Evolutionary conservation across 2,329 filamentous ascomycete genomes (phyloP).

Genomic region (Colletotrichum limetticola): DNA sequence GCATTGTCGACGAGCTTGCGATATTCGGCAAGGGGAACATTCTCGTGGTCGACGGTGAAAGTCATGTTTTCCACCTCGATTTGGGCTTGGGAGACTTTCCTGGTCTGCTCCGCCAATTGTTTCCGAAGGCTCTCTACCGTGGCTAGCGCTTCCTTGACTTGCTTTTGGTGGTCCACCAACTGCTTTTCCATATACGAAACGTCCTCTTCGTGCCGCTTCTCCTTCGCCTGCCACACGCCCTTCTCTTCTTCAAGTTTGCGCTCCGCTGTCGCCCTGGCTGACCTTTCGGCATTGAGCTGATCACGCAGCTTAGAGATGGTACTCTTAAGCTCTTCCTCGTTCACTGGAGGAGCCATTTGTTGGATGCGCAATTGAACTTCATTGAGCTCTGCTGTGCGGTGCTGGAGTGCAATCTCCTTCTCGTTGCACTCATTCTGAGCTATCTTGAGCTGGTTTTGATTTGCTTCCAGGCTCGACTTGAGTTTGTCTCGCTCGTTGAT

Average conservation of each 20-base stretch:
- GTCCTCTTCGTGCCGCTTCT: neutral
- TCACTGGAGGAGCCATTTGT: neutral
- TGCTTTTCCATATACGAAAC: neutral
- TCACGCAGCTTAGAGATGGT: neutral
- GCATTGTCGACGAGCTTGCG: conserved; percentile 21
- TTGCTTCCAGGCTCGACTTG: neutral
- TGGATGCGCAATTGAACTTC: neutral
- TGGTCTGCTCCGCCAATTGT: neutral
- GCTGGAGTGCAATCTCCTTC: conserved; percentile 1
- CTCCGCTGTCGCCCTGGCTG: neutral
- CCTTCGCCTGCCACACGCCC: neutral
- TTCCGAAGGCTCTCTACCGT: neutral
- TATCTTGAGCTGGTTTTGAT: neutral
- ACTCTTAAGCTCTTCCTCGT: neutral
- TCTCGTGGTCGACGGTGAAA: conserved; percentile 9
- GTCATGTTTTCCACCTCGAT: neutral
- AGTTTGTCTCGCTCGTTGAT: neutral
- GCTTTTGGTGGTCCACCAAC: neutral
- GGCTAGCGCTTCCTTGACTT: neutral
- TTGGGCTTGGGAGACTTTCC: neutral
- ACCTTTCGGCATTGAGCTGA: neutral
- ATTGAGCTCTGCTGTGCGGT: neutral
- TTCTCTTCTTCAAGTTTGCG: neutral
- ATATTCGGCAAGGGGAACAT: neutral
- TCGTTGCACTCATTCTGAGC: neutral